phyloP scores from a whole-genome alignment of 306 rosid species.

The Prunus dulcis region DNA sequence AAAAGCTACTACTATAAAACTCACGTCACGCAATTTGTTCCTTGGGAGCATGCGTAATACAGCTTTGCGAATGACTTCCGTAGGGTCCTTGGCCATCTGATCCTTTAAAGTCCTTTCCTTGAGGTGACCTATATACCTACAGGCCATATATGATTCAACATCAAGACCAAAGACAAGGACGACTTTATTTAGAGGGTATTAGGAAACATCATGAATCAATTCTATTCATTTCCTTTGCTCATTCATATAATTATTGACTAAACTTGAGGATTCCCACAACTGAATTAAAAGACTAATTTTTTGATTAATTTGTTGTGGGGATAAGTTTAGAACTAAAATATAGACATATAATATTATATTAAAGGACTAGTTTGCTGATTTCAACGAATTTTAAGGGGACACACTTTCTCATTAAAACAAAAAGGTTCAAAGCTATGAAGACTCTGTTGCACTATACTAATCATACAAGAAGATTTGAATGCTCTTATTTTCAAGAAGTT shows the following conservation, averaged over 20 bases:
- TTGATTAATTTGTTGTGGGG: neutral
- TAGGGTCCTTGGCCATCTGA: conserved; percentile 87
- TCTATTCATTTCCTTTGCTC: neutral
- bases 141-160: conserved; percentile 24
- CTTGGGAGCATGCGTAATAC: conserved; percentile 90
- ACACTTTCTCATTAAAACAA: neutral
- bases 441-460: too few species aligned
- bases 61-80: conserved; percentile 96
- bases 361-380: neutral
- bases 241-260: neutral
- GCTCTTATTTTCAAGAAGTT: conserved; percentile 7
- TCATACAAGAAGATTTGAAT: conserved; percentile 4
- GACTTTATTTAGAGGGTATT: neutral
- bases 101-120: conserved; percentile 83
- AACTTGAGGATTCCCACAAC: neutral
- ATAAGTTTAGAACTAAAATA: neutral
- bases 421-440: neutral
- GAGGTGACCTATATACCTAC: conserved; percentile 82
- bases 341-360: neutral
- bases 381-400: neutral
- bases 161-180: conserved; percentile 24
- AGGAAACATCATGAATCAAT: neutral
- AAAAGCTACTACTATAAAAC: conserved; percentile 20
- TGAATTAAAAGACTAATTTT: neutral
- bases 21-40: conserved; percentile 87